These are phyloP conservation scores for Barnettozyma californica DNA, from an alignment of 805 yeast species.

Conservation along the genomic window DNA sequence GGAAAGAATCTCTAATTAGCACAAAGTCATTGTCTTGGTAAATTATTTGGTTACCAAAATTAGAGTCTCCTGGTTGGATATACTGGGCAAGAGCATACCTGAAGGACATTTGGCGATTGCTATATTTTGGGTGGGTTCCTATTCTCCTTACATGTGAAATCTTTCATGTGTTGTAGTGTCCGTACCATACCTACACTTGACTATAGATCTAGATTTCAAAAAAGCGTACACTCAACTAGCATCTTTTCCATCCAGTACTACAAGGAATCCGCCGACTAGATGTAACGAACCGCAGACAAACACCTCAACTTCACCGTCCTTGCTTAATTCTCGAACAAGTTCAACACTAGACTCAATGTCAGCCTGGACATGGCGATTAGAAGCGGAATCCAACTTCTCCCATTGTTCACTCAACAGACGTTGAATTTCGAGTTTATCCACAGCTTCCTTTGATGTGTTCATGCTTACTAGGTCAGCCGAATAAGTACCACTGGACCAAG, in stretches of 20 bases:
- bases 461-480: slow-evolving; percentile 79
- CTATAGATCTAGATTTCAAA: neutral
- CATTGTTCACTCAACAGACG: slow-evolving; percentile 67
- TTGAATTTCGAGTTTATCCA: slow-evolving; percentile 80
- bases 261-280: slow-evolving; percentile 88
- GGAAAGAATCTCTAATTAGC: slow-evolving; percentile 55
- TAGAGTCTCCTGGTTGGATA: slow-evolving; percentile 38
- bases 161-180: neutral
- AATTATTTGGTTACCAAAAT: slow-evolving; percentile 33
- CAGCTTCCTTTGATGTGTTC: slow-evolving; percentile 73
- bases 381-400: slow-evolving; percentile 43
- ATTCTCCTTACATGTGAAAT: no score
- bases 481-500: slow-evolving; percentile 81
- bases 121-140: neutral
- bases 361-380: slow-evolving; percentile 49
- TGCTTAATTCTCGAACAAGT: slow-evolving; percentile 34
- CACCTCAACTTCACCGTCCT: slow-evolving; percentile 46
- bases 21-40: slow-evolving; percentile 47
- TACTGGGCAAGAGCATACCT: slow-evolving; percentile 43
- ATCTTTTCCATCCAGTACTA: slow-evolving; percentile 56
- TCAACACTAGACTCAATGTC: slow-evolving; percentile 73
- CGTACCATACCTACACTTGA: neutral
- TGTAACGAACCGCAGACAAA: slow-evolving; percentile 94
- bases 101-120: slow-evolving; percentile 27
- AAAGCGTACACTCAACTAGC: neutral